Percentiles rank a stretch among this genome's conserved stretches.
phyloP scores from a whole-genome alignment of 331 rosid species.

The Telfairia occidentalis region DNA sequence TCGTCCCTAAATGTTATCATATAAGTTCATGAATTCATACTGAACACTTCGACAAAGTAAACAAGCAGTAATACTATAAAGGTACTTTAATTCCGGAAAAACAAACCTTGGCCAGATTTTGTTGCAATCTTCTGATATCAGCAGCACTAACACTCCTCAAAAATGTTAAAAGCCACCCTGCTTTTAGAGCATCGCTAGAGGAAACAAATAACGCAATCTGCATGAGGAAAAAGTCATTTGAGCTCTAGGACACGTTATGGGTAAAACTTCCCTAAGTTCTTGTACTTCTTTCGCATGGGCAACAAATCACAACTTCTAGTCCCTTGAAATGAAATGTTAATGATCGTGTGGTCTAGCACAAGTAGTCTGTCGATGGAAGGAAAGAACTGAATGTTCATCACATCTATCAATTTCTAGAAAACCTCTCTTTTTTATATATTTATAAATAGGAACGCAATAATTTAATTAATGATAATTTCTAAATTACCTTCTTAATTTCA shows the following conservation, averaged over 20 bases:
- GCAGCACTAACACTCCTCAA: conserved; percentile 42
- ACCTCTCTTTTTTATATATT: too few species aligned
- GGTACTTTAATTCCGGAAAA: background rate
- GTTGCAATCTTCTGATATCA: conserved; percentile 49
- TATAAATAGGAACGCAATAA: too few species aligned
- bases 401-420: background rate
- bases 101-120: conserved; percentile 71
- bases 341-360: background rate
- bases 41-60: background rate
- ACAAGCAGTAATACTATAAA: background rate
- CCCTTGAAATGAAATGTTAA: background rate
- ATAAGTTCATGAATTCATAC: background rate
- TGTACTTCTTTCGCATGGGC: background rate
- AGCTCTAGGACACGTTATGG: conserved; percentile 5
- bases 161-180: conserved; percentile 66
- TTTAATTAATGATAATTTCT: too few species aligned
- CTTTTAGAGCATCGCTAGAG: conserved; percentile 52
- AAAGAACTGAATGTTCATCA: background rate
- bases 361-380: background rate
- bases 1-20: background rate
- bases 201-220: conserved; percentile 80
- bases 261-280: background rate
- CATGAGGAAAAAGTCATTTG: conserved; percentile 12
- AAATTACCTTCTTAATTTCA: background rate
- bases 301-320: background rate